phyloP scores from a whole-genome alignment of 257 asterid species.

The Plantago elongata region DNA sequence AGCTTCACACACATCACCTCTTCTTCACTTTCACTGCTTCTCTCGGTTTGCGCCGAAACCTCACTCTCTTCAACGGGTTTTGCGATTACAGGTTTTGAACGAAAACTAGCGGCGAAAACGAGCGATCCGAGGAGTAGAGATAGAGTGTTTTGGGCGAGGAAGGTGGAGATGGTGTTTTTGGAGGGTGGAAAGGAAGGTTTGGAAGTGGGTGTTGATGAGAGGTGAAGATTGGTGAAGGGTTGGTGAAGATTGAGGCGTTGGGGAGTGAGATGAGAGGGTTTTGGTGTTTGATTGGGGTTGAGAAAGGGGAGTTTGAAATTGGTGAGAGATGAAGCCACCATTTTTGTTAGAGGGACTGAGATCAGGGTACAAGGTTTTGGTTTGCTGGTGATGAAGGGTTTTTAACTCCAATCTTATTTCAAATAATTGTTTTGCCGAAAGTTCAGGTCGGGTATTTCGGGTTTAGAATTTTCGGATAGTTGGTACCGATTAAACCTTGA shows the following conservation, averaged over 20 bases:
- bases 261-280: conserved; percentile 8
- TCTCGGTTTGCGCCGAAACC: conserved; percentile 30
- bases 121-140: conserved; percentile 61
- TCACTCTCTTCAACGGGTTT: conserved; percentile 50
- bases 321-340: conserved; percentile 46
- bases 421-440: too few species aligned
- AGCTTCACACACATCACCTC: conserved; percentile 59
- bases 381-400: neutral
- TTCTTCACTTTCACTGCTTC: conserved; percentile 28
- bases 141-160: conserved; percentile 36
- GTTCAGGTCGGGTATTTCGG: too few species aligned
- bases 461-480: too few species aligned
- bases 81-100: conserved; percentile 41
- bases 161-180: conserved; percentile 26
- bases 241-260: conserved; percentile 24
- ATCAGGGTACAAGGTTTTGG: neutral
- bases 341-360: conserved; percentile 16
- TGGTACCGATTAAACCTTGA: too few species aligned
- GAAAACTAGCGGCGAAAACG: conserved; percentile 38
- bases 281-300: conserved; percentile 15
- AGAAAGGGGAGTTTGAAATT: conserved; percentile 24
- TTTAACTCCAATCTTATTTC: too few species aligned
- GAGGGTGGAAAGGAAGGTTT: conserved; percentile 23
- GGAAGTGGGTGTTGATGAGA: conserved; percentile 27
- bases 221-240: conserved; percentile 6